Conservation (phyloP, 2,329 filamentous ascomycete genomes). For the Chrysosporium keratinophilum region DNA sequence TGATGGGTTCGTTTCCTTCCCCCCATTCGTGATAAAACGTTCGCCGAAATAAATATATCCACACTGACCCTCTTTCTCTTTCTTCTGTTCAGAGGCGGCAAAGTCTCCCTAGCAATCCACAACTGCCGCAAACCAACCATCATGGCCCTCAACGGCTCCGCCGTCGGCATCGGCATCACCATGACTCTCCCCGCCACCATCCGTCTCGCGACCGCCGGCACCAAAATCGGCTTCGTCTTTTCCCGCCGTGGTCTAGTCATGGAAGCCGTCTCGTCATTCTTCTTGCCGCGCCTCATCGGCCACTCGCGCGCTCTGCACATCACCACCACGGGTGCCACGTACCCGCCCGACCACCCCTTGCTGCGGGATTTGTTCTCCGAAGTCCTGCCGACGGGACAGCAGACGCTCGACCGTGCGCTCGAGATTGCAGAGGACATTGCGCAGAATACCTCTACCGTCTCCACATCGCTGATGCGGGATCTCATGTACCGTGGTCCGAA, state of each 20-base stretch:
- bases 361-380: conserved; percentile 57
- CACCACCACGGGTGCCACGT: conserved; percentile 56
- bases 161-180: conserved; percentile 50
- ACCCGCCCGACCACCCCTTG: conserved; percentile 41
- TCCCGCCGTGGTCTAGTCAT: conserved; percentile 58
- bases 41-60: no score
- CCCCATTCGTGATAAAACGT: not conserved
- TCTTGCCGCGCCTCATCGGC: conserved; percentile 60
- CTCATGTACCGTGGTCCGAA: conserved; percentile 50
- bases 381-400: conserved; percentile 46
- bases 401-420: conserved; percentile 55
- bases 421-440: conserved; percentile 58
- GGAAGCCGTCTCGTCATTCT: conserved; percentile 62
- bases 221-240: conserved; percentile 67
- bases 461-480: conserved; percentile 58
- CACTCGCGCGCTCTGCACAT: conserved; percentile 53
- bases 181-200: conserved; percentile 50
- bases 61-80: no score
- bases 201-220: conserved; percentile 45
- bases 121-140: conserved; percentile 49
- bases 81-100: conserved; percentile 26
- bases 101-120: conserved; percentile 45
- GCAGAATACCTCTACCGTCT: conserved; percentile 54
- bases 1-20: conserved; percentile 37
- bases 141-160: conserved; percentile 46